Conservation (phyloP, 1,284 basidiomycete genomes). For the Leccinum pseudoinsigne region DNA sequence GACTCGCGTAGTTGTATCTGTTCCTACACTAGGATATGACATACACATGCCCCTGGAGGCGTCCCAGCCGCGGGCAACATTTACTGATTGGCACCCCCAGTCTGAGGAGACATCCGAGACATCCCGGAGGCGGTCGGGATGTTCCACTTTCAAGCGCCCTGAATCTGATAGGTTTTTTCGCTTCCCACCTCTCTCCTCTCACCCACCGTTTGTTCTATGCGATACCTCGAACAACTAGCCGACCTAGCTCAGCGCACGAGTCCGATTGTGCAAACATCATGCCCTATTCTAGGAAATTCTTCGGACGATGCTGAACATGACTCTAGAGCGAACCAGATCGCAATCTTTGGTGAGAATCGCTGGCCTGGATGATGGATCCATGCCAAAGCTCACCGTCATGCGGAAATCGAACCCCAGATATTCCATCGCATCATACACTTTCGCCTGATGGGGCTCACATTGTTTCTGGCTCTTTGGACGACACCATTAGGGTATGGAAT, state of each 20-base stretch:
- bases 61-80: no score
- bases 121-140: not conserved
- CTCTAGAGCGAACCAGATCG: not conserved
- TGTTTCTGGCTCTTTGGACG: not conserved
- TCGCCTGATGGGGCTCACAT: not conserved
- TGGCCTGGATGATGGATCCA: not conserved
- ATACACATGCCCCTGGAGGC: no score
- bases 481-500: not conserved
- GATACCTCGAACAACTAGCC: not conserved
- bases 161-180: not conserved
- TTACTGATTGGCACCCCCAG: no score
- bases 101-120: no score
- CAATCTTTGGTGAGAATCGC: not conserved
- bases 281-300: not conserved
- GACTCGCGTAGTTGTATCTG: no score
- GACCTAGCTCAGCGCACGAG: not conserved
- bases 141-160: not conserved
- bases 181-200: not conserved
- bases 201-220: not conserved
- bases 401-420: constrained; percentile 3
- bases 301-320: not conserved
- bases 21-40: no score
- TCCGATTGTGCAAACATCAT: not conserved
- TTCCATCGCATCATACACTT: not conserved
- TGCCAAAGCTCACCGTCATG: not conserved